Base-by-base conservation (phyloP, 2,329 filamentous ascomycete genomes). In the Cladophialophora carrionii region DNA sequence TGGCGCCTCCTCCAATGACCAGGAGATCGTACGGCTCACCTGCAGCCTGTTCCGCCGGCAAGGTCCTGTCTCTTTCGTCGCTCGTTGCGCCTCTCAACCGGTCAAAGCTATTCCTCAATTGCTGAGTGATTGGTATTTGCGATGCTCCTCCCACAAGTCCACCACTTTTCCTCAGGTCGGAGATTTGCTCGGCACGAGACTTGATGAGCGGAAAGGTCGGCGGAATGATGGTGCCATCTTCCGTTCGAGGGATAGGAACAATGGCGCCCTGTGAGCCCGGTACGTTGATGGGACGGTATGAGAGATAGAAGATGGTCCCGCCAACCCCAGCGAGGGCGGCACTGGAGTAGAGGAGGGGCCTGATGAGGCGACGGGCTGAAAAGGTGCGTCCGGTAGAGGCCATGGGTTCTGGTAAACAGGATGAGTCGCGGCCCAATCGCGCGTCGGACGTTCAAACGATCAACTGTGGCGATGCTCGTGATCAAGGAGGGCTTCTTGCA, bases 1-100 rank as follows among this genome's bases (percentile, higher is more conserved):
- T 94, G 14, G 90, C 90, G 69, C 90, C 90, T 68, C 87, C 90
- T 63, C 90, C 90, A 72, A 94, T 91, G 72, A 95, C 82, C 69
- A 94, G 81, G 48, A 95, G 81, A 74, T 94, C 91, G 73, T 93
- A 94, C 59, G 86, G 82, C 51, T 88, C 84, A 10, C 78, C 78
- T 17, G 78, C 76, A 26, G 74, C 72, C 54, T 74, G 68, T 29
- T 68, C 66, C n/a, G 48, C 49, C 14, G 62, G 58, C 20, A 68
- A 37, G 3, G 37, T 57, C 29, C 32, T 62, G 57, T 79, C 67
- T 24, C 55, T 63, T 12, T 65, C 48, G 1, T 58, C 64, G 57
- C 53, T 61, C 14, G 62, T 62, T 46, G 57, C 68, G 37, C 66
- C 57, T 58, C 67, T 72, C 37, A 70, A 63, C 37, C 68, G 63